phyloP scores from a whole-genome alignment of 2,329 filamentous ascomycete species.

The Colletotrichum brevisporum region DNA sequence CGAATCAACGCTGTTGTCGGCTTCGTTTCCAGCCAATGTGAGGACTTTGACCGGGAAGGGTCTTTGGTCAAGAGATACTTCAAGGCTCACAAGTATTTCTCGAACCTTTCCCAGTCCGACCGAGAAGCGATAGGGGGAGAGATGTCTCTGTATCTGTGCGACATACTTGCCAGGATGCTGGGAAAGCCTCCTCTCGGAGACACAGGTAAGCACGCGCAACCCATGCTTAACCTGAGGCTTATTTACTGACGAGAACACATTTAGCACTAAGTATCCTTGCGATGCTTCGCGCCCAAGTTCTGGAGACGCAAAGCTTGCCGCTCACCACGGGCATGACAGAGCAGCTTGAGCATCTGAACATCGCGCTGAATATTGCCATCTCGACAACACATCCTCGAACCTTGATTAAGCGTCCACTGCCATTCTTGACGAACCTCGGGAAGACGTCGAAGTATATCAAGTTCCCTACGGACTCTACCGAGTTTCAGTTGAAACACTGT shows the following conservation, averaged over 20 bases:
- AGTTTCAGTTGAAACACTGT: constrained; percentile 78
- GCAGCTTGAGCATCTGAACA: background rate
- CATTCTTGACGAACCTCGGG: no score
- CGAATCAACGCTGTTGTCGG: constrained; percentile 50
- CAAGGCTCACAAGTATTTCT: constrained; percentile 63
- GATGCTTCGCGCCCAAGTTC: constrained; percentile 11
- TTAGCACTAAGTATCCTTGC: constrained; percentile 7
- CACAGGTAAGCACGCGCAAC: background rate
- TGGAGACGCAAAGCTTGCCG: background rate
- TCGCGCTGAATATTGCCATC: constrained; percentile 1
- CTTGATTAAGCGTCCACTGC: no score
- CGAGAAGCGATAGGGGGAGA: constrained; percentile 53
- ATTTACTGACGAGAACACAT: no score
- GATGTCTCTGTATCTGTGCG: constrained; percentile 53
- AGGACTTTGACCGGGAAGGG: constrained; percentile 61
- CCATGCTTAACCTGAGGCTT: no score
- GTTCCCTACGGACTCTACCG: constrained; percentile 12
- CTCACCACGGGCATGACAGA: background rate
- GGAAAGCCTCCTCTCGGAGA: background rate
- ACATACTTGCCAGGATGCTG: constrained; percentile 45
- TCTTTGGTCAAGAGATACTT: constrained; percentile 61
- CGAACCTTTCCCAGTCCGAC: constrained; percentile 39
- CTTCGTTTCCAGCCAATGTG: constrained; percentile 61
- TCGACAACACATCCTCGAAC: no score
- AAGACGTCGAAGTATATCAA: background rate